Base-by-base conservation (phyloP, 2,329 filamentous ascomycete species). In the Verticillium tricorpus region DNA sequence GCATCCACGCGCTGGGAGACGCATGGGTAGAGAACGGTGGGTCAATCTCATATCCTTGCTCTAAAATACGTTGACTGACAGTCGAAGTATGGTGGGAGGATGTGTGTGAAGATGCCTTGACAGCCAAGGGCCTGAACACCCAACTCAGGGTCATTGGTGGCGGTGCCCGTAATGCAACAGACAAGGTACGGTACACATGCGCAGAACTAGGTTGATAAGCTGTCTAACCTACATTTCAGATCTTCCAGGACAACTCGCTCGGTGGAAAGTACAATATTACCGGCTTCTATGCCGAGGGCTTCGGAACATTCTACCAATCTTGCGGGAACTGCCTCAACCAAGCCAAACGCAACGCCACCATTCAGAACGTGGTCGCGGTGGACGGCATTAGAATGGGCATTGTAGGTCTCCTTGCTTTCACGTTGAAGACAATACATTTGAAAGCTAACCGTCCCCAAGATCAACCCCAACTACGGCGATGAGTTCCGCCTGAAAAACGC, bases 191-290 rank as follows among this genome's bases (percentile, higher is more conserved):
- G 9, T n/a, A 9, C 34, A 11, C 25, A 35, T 22, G 17, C 8
- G 17, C 17, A 12, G 28, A 12, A 22, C 2, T 45, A 6, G 3
- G 25, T 2, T 14, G 50, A 3, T 1, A 12, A 58, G 1, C 40
- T 15, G 37, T 28, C 62, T 63, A 11, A 63, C 34, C 2, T 19
- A 14, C 5, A 1, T 4, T 1, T 1, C 6, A 71, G 69, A 71
- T 71, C 59, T 71, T 71, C 52, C 69, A 71, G 57, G 70, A 71
- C 3, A 71, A 71, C 61, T 71, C 70, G 0, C 67, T 71, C 0
- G 70, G 70, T 2, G 70, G 70, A 39, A 71, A 71, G 64, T 71
- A 71, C 57, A 71, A 71, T 57, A 71, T 71, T 57, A 71, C 70
- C 0, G 70, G 68, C 59, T 73, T 71, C 28, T 71, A 70, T 55